Evolutionary conservation across 169 alveolate genomes (phyloP).

Genomic region (Plasmodium vinckei): DNA sequence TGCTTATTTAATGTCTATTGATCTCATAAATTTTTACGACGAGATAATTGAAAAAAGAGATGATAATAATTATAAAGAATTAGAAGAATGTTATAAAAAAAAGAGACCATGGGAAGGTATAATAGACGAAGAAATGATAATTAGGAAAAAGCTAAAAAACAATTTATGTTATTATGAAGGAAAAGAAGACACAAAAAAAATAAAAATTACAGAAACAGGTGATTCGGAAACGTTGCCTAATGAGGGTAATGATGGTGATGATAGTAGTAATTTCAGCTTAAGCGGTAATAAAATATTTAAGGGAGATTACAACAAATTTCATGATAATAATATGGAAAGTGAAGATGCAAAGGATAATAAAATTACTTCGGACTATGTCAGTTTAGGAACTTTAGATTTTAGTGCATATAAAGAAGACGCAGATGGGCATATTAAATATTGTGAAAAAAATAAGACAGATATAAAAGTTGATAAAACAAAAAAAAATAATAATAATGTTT

Average conservation of each 20-base stretch:
- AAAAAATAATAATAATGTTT: background rate
- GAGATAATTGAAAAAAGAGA: constrained; percentile 37
- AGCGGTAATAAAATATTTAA: too few relatives aligned
- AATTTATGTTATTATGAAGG: background rate
- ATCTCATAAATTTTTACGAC: constrained; percentile 40
- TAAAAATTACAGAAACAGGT: background rate
- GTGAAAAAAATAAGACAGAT: constrained; percentile 36
- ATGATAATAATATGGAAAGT: background rate
- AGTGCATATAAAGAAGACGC: constrained; percentile 76
- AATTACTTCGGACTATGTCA: constrained; percentile 54
- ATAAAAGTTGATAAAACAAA: constrained; percentile 7
- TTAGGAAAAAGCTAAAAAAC: constrained; percentile 32
- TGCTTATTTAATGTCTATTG: constrained; percentile 59
- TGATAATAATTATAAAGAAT: constrained; percentile 30
- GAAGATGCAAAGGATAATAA: constrained; percentile 5
- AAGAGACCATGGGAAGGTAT: constrained; percentile 20
- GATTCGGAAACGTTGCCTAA: too few relatives aligned
- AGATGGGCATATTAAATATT: constrained; percentile 61
- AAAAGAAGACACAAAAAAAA: background rate
- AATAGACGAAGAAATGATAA: constrained; percentile 44
- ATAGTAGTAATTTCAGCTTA: too few relatives aligned
- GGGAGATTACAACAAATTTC: too few relatives aligned
- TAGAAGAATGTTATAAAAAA: constrained; percentile 10
- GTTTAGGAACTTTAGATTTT: constrained; percentile 65
- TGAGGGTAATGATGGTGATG: too few relatives aligned